These are phyloP conservation scores for Xylariaceae sp. DNA, from an alignment of 2,329 filamentous ascomycete species.

Conservation along the genomic window DNA sequence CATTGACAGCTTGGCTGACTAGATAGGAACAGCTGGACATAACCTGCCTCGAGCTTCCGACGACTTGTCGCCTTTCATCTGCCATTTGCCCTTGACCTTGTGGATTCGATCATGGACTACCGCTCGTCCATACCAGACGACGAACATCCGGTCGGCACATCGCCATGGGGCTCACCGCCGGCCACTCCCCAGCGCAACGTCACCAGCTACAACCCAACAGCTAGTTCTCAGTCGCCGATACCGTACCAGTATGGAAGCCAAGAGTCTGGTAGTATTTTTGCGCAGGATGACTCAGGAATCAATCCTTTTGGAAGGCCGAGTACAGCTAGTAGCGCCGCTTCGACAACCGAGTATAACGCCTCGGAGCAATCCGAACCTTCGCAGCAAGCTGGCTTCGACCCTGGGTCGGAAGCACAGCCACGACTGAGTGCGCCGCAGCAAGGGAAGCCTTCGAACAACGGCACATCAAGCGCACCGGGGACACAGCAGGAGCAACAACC, in stretches of 20 bases:
- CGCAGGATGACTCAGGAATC: constrained; percentile 47
- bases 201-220: constrained; percentile 51
- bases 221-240: constrained; percentile 47
- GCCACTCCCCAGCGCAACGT: constrained; percentile 57
- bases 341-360: constrained; percentile 49
- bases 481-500: constrained; percentile 50
- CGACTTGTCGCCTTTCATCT: constrained; percentile 9
- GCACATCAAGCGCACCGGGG: constrained; percentile 35
- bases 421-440: constrained; percentile 32
- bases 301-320: constrained; percentile 53
- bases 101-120: constrained; percentile 60
- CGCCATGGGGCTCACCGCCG: constrained; percentile 63
- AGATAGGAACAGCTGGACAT: not conserved
- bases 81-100: constrained; percentile 16
- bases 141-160: constrained; percentile 59
- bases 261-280: constrained; percentile 53
- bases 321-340: constrained; percentile 54
- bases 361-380: constrained; percentile 42
- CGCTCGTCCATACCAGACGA: constrained; percentile 61
- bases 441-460: constrained; percentile 29
- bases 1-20: not conserved
- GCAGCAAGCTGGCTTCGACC: constrained; percentile 39
- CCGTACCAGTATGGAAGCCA: constrained; percentile 53
- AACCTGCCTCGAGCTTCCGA: constrained; percentile 13
- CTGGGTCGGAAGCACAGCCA: constrained; percentile 35